Evolutionary conservation across 2,329 filamentous ascomycete species (phyloP).

Genomic region (Aspergillus novofumigatus): DNA sequence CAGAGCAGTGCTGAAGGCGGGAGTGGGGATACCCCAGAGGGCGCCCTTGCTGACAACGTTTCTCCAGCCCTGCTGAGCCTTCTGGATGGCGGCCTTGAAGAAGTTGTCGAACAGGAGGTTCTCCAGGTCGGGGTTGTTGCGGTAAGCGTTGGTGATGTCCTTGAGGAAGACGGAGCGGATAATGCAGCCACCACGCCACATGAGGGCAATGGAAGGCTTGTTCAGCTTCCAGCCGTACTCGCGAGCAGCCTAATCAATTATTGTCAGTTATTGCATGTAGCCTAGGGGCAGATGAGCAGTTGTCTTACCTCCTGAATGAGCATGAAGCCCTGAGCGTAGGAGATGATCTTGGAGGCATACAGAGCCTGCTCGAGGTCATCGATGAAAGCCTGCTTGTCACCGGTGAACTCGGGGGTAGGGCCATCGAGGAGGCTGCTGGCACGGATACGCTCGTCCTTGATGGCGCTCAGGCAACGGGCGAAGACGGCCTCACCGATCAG

Average conservation of each 20-base stretch:
- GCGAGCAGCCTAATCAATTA: constrained; percentile 68
- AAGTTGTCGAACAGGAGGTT: constrained; percentile 98
- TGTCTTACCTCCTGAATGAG: constrained; percentile 87
- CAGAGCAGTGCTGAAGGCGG: constrained; percentile 93
- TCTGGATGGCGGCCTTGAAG: constrained; percentile 99
- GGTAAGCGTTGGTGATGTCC: constrained; percentile 98
- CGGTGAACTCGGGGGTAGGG: constrained; percentile 74
- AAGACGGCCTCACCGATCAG: constrained; percentile 97
- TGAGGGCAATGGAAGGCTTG: constrained; percentile 99
- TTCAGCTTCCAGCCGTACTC: constrained; percentile 98
- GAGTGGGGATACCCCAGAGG: constrained; percentile 90
- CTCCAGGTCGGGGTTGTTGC: constrained; percentile 87
- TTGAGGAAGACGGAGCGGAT: constrained; percentile 99
- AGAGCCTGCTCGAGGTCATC: constrained; percentile 97
- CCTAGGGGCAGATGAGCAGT: neutral
- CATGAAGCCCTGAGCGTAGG: constrained; percentile 99
- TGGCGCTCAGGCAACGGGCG: constrained; percentile 83
- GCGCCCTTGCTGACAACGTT: constrained; percentile 87
- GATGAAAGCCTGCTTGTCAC: constrained; percentile 89
- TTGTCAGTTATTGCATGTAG: constrained; percentile 4
- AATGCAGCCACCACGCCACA: constrained; percentile 99
- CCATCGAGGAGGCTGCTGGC: constrained; percentile 76
- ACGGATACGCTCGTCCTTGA: constrained; percentile 88
- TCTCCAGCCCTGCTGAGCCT: constrained; percentile 88
- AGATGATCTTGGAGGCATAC: constrained; percentile 99